These are phyloP conservation scores for Penicillium lividum DNA, from an alignment of 495 filamentous ascomycete genomes.

Conservation along the genomic window DNA sequence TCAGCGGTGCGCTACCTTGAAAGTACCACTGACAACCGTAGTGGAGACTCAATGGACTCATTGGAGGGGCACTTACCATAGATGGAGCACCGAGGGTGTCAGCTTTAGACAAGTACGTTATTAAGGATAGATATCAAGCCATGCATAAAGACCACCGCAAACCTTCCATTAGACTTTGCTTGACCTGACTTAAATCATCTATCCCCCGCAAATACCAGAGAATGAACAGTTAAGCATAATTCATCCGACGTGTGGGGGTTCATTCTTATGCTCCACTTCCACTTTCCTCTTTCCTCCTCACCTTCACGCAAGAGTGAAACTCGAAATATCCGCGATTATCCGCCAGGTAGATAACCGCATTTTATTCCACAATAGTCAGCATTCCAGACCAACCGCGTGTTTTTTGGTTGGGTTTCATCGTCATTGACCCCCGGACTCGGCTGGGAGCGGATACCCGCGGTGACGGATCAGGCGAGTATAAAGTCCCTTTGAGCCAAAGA, in stretches of 20 bases:
- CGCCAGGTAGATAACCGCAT: not conserved
- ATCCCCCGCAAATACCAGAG: not conserved
- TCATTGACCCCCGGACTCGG: slow-evolving; percentile 23
- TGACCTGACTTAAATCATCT: not conserved
- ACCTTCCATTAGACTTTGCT: not conserved
- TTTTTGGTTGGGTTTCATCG: not conserved
- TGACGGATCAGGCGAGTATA: slow-evolving; percentile 17
- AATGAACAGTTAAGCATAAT: not conserved
- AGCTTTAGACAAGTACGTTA: not conserved
- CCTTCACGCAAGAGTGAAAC: not conserved
- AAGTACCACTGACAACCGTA: slow-evolving; percentile 1
- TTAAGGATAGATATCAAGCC: not conserved
- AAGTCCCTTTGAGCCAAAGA: slow-evolving; percentile 13
- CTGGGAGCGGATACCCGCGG: slow-evolving; percentile 32
- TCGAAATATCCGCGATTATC: not conserved
- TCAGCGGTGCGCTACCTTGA: not conserved
- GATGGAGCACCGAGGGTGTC: not conserved
- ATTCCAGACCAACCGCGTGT: slow-evolving; percentile 2
- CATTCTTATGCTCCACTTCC: not conserved
- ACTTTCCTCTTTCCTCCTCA: not conserved
- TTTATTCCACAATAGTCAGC: not conserved
- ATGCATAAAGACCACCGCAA: not conserved
- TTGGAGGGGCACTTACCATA: not conserved
- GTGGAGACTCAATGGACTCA: not conserved
- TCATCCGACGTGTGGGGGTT: not conserved